phyloP scores from a whole-genome alignment of 176 grass and related monocot species.

The bread wheat (Triticum aestivum) region IWGSC_CS_RefSeq_v2.1 NC_057794.1:286103921-286104420 shows the following conservation, averaged over 20 bases:
- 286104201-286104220: slow-evolving; percentile 75
- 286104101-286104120: slow-evolving; percentile 32
- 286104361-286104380: slow-evolving; percentile 88
- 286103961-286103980: slow-evolving; percentile 31
- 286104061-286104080: slow-evolving; percentile 44
- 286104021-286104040: not conserved
- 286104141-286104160: slow-evolving; percentile 74
- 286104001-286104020: slow-evolving; percentile 26
- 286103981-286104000: slow-evolving; percentile 27
- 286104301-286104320: slow-evolving; percentile 89
- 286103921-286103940: slow-evolving; percentile 35
- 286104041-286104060: no score
- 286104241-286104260: slow-evolving; percentile 97
- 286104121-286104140: slow-evolving; percentile 42
- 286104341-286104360: slow-evolving; percentile 88
- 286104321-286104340: slow-evolving; percentile 87
- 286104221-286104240: slow-evolving; percentile 77
- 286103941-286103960: slow-evolving; percentile 21
- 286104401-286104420: slow-evolving; percentile 91
- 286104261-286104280: slow-evolving; percentile 96
- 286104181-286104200: slow-evolving; percentile 95
- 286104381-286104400: slow-evolving; percentile 88
- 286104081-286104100: slow-evolving; percentile 42
- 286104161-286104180: slow-evolving; percentile 80
- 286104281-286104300: slow-evolving; percentile 83